A percentile compares a stretch with the other conserved stretches of the same genome.
Conservation (phyloP, 1,284 basidiomycete genomes). For the Naganishia albida region DNA sequence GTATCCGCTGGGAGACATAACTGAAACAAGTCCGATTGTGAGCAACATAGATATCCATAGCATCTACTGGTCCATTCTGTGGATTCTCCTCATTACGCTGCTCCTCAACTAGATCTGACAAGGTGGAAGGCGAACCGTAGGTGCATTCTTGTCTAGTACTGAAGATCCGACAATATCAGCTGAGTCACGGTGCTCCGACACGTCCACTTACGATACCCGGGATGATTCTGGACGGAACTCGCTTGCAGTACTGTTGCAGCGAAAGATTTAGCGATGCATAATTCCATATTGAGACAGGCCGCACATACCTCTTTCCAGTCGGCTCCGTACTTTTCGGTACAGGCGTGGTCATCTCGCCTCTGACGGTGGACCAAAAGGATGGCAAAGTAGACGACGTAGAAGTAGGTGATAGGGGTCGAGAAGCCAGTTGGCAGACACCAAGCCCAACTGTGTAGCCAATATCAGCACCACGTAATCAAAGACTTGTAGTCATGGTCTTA, state of each 20-base stretch:
- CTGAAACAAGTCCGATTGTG: background rate
- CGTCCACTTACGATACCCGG: constrained; percentile 66
- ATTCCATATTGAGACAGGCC: background rate
- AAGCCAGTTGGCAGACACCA: constrained; percentile 96
- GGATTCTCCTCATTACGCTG: too few species aligned
- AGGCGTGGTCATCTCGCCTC: constrained; percentile 86
- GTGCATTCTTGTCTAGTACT: background rate
- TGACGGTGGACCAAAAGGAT: constrained; percentile 90
- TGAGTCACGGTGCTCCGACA: background rate
- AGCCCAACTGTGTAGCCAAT: constrained; percentile 53
- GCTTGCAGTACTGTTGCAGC: constrained; percentile 63
- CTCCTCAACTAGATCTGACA: too few species aligned
- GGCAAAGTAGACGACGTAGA: constrained; percentile 86
- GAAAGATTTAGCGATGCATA: background rate
- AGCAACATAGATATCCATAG: background rate
- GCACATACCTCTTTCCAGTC: constrained; percentile 72
- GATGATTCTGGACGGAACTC: constrained; percentile 84
- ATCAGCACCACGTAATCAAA: background rate
- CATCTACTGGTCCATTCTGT: too few species aligned
- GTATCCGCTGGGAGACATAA: too few species aligned
- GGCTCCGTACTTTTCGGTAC: constrained; percentile 80
- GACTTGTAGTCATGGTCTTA: constrained; percentile 36
- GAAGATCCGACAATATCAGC: background rate
- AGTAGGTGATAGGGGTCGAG: constrained; percentile 90
- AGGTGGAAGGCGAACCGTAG: too few species aligned